phyloP scores from a whole-genome alignment of 2,329 filamentous ascomycete species.

The Trichoderma oligosporum region DNA sequence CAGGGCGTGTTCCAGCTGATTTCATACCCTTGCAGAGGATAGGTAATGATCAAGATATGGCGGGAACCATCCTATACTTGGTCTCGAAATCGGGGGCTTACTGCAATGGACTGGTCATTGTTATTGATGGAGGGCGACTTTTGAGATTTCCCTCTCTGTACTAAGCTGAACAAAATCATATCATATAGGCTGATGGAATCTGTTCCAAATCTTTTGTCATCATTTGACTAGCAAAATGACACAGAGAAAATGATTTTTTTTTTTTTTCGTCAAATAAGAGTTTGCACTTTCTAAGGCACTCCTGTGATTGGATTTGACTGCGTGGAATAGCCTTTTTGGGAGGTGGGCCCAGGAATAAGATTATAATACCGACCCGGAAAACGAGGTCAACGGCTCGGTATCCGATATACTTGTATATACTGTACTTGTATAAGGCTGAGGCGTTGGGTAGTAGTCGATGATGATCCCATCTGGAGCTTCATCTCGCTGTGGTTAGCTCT shows the following conservation, averaged over 20 bases:
- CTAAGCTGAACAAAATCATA: slow-evolving; percentile 31
- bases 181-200: background rate
- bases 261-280: too few species aligned
- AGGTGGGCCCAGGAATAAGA: background rate
- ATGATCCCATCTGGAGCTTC: background rate
- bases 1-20: slow-evolving; percentile 36
- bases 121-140: slow-evolving; percentile 62
- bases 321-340: too few species aligned
- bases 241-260: background rate
- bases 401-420: too few species aligned
- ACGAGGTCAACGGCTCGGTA: background rate
- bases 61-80: slow-evolving; percentile 61
- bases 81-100: slow-evolving; percentile 62
- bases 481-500: background rate
- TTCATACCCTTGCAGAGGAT: slow-evolving; percentile 56
- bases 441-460: background rate
- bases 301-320: background rate
- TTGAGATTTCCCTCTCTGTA: slow-evolving; percentile 53
- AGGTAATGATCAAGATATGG: slow-evolving; percentile 59
- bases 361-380: background rate
- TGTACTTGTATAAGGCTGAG: slow-evolving; percentile 10
- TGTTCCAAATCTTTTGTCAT: background rate
- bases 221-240: background rate
- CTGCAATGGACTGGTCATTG: slow-evolving; percentile 59
- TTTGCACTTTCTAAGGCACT: background rate